Conservation (phyloP, 345 rosid species). For the Ceriops zippeliana region DNA sequence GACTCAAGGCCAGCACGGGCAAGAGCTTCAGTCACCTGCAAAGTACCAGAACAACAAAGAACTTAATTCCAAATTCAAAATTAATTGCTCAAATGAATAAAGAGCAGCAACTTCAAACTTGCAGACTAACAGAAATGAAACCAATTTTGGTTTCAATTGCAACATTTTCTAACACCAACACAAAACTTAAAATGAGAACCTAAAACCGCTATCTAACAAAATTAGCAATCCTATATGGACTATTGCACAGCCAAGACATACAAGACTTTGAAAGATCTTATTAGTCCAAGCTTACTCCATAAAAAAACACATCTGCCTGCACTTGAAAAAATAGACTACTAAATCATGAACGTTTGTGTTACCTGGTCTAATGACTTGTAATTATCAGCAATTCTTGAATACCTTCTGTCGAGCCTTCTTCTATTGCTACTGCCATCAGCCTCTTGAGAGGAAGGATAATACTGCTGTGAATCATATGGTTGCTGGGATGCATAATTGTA, state of each 20-base stretch:
- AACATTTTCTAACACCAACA: neutral
- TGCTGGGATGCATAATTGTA: conserved; percentile 29
- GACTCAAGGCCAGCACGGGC: conserved; percentile 33
- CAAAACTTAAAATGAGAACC: too few species aligned
- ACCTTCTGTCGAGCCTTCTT: conserved; percentile 63
- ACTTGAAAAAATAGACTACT: neutral
- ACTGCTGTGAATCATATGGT: conserved; percentile 28
- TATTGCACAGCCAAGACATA: too few species aligned
- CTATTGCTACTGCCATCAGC: conserved; percentile 28
- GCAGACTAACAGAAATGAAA: too few species aligned
- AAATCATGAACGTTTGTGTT: neutral
- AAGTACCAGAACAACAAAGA: neutral
- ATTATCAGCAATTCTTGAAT: conserved; percentile 69
- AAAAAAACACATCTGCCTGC: too few species aligned
- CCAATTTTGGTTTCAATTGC: neutral
- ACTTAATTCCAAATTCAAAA: neutral
- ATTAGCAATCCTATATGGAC: too few species aligned
- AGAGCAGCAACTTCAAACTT: neutral
- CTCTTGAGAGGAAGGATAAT: conserved; percentile 29
- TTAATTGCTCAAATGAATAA: neutral
- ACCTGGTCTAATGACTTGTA: conserved; percentile 84
- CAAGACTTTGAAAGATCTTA: too few species aligned
- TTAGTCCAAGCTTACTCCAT: too few species aligned
- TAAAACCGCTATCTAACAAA: too few species aligned
- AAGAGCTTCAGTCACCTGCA: conserved; percentile 32